A percentile compares a stretch with the other conserved stretches of the same genome.
Evolutionary conservation across 306 rosid species (phyloP).

Genomic region (Rubus parviflorus): DNA sequence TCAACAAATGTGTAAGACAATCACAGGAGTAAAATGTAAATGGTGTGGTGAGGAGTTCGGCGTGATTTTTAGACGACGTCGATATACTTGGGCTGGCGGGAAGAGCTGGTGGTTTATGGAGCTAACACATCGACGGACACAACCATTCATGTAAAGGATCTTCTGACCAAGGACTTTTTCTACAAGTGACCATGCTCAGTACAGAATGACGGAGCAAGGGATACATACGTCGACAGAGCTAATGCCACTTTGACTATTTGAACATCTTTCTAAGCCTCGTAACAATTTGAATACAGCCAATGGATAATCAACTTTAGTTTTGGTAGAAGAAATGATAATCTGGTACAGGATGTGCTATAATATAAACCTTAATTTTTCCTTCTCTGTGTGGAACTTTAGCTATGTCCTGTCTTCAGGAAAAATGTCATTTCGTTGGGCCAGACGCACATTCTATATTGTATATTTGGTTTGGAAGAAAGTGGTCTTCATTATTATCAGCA

Average conservation of each 20-base stretch:
- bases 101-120: constrained; percentile 8
- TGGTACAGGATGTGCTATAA: neutral
- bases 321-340: neutral
- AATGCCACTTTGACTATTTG: neutral
- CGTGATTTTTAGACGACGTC: constrained; percentile 27
- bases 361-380: neutral
- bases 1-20: neutral
- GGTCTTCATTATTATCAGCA: neutral
- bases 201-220: constrained; percentile 4
- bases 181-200: neutral
- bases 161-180: constrained; percentile 1
- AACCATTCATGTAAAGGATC: constrained; percentile 3
- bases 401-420: neutral
- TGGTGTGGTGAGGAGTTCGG: constrained; percentile 10
- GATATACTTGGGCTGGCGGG: constrained; percentile 11
- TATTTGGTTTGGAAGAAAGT: neutral
- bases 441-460: neutral
- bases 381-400: neutral
- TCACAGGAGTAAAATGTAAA: constrained; percentile 14
- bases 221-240: constrained; percentile 1
- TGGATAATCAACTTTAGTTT: neutral
- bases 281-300: constrained; percentile 9
- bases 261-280: neutral
- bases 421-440: neutral
- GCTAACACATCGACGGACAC: neutral